Evolutionary conservation across 139 green algal genomes (phyloP).

Genomic region (Haematococcus sp.): DNA sequence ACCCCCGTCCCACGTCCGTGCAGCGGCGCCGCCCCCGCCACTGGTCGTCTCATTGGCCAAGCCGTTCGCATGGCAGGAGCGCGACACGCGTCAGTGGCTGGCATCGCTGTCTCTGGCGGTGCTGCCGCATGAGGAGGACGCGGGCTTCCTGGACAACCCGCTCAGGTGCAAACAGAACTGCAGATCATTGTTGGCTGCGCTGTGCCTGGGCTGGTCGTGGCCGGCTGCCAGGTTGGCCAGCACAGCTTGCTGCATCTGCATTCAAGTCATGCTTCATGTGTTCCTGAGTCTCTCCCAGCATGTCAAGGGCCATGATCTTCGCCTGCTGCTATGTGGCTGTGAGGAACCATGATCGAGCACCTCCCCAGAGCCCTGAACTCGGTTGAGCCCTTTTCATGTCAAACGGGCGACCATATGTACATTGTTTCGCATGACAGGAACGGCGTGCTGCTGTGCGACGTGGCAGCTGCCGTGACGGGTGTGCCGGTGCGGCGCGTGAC

Average conservation of each 20-base stretch:
- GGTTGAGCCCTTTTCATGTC: no score
- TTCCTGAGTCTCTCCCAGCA: not conserved
- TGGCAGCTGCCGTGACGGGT: conserved; percentile 7
- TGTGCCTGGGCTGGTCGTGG: not conserved
- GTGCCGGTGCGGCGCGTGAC: conserved; percentile 2
- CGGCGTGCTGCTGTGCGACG: conserved; percentile 20
- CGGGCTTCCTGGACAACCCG: conserved; percentile 32
- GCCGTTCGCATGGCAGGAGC: conserved; percentile 25
- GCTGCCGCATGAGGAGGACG: conserved; percentile 8
- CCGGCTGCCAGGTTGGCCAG: no score
- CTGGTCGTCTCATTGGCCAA: not conserved
- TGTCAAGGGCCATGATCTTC: not conserved
- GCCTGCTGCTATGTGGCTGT: no score
- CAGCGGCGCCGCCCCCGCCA: no score
- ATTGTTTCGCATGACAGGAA: conserved; percentile 7
- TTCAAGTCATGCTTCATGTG: not conserved
- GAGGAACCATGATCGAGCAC: no score
- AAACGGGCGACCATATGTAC: no score
- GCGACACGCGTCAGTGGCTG: conserved; percentile 35
- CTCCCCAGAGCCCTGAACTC: no score
- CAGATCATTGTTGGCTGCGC: conserved; percentile 4
- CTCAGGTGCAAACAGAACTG: conserved; percentile 18
- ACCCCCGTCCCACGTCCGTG: no score
- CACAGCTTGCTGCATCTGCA: no score
- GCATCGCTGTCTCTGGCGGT: conserved; percentile 10